Conservation (phyloP, 2,329 filamentous ascomycete species). For the Cordyceps tenuipes region DNA sequence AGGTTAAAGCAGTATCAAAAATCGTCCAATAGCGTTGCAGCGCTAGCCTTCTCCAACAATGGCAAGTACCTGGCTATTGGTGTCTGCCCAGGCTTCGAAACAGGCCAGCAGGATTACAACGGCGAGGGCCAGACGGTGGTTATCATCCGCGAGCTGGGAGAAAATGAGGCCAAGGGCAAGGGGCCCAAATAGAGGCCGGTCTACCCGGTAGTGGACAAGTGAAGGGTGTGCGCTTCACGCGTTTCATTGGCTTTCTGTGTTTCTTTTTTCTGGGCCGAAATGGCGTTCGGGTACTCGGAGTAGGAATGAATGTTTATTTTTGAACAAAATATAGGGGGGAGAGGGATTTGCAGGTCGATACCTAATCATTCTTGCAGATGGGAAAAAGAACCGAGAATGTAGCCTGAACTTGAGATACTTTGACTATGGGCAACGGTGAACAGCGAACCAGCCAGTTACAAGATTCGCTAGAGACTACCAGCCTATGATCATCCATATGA, state of each 20-base stretch:
- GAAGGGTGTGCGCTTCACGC: neutral
- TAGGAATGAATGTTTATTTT: slow-evolving; percentile 2
- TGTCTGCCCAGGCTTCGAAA: slow-evolving; percentile 82
- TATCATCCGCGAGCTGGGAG: slow-evolving; percentile 73
- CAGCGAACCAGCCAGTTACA: neutral
- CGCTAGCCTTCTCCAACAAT: slow-evolving; percentile 67
- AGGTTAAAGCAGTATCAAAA: slow-evolving; percentile 84
- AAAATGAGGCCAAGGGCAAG: slow-evolving; percentile 84
- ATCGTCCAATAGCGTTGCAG: slow-evolving; percentile 69
- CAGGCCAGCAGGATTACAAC: slow-evolving; percentile 68
- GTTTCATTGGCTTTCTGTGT: neutral
- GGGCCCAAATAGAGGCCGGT: slow-evolving; percentile 48
- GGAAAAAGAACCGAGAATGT: neutral
- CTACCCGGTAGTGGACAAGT: neutral
- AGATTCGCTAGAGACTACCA: neutral
- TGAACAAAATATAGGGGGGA: neutral
- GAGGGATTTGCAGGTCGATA: neutral
- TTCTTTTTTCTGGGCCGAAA: slow-evolving; percentile 10
- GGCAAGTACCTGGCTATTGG: slow-evolving; percentile 73
- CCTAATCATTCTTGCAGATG: neutral
- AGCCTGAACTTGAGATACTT: neutral
- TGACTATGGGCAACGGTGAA: neutral
- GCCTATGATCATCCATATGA: neutral
- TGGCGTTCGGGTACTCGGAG: slow-evolving; percentile 12
- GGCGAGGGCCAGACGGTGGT: slow-evolving; percentile 68